Evolutionary conservation across 75 land plant genomes (phyloP).

Genomic region (Pinus tabuliformis): DNA sequence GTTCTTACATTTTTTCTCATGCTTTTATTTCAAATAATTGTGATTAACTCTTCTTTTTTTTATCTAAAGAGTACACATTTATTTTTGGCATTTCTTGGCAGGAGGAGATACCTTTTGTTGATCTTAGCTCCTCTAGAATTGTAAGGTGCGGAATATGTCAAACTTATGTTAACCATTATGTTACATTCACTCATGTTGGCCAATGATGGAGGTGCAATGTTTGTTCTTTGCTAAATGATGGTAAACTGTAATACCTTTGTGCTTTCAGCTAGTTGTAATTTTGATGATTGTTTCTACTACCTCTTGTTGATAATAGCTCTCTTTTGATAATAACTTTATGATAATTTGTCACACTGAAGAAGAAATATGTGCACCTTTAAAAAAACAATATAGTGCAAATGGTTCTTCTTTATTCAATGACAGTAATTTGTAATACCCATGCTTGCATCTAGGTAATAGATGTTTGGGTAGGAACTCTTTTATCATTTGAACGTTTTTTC

Average conservation of each 20-base stretch:
- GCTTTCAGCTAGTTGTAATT: background rate
- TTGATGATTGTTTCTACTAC: background rate
- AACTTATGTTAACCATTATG: conserved; percentile 94
- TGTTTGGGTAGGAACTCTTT: no score
- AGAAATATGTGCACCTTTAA: no score
- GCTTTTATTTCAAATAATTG: background rate
- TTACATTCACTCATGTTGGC: conserved; percentile 81
- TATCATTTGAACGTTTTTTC: no score
- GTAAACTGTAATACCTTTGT: conserved; percentile 19
- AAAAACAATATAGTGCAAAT: no score
- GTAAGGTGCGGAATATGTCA: conserved; percentile 92
- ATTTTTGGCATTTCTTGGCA: conserved; percentile 18
- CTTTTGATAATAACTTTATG: no score
- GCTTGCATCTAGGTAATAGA: no score
- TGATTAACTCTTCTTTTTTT: background rate
- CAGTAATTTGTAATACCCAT: no score
- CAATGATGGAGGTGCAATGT: conserved; percentile 94
- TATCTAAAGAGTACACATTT: background rate
- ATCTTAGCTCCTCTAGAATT: conserved; percentile 75
- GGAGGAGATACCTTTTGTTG: conserved; percentile 93
- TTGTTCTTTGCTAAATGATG: conserved; percentile 89
- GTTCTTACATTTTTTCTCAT: background rate
- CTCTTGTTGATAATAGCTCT: background rate
- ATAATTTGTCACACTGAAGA: no score
- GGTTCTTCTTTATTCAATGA: no score